Percentiles rank a stretch among this genome's conserved stretches.
These are phyloP conservation scores for Ambispora gerdemannii DNA, from an alignment of 192 early-diverging fungal species.

Conservation along the genomic window DNA sequence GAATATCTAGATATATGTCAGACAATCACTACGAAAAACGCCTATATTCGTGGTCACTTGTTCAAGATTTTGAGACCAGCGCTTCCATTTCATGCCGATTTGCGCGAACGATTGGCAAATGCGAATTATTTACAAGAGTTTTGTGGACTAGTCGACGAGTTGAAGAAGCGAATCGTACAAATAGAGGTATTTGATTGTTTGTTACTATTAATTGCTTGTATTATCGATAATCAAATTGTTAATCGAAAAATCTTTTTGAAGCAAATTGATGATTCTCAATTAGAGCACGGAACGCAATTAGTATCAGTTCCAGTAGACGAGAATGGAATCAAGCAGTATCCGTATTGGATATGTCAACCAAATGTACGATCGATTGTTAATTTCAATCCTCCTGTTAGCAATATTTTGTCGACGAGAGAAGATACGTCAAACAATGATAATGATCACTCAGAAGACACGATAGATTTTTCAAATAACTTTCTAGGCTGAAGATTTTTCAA, in stretches of 20 bases:
- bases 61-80: constrained; percentile 88
- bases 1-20: constrained; percentile 90
- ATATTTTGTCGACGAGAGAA: no score
- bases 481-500: no score
- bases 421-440: no score
- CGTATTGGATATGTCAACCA: constrained; percentile 69
- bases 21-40: constrained; percentile 57
- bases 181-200: constrained; percentile 31
- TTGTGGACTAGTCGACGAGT: constrained; percentile 44
- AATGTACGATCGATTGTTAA: constrained; percentile 58
- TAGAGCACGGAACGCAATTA: constrained; percentile 13
- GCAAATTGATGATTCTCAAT: constrained; percentile 1
- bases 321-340: constrained; percentile 55
- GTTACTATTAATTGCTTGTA: neutral
- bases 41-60: constrained; percentile 78
- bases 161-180: constrained; percentile 52
- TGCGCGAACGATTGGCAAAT: constrained; percentile 65
- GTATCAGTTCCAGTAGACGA: constrained; percentile 39
- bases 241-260: neutral
- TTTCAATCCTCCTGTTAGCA: no score
- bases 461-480: no score
- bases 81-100: constrained; percentile 73
- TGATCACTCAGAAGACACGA: no score
- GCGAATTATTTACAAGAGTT: constrained; percentile 58
- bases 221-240: neutral